phyloP scores from a whole-genome alignment of 202 grass and related monocot genomes.

The Panicum virgatum region DNA sequence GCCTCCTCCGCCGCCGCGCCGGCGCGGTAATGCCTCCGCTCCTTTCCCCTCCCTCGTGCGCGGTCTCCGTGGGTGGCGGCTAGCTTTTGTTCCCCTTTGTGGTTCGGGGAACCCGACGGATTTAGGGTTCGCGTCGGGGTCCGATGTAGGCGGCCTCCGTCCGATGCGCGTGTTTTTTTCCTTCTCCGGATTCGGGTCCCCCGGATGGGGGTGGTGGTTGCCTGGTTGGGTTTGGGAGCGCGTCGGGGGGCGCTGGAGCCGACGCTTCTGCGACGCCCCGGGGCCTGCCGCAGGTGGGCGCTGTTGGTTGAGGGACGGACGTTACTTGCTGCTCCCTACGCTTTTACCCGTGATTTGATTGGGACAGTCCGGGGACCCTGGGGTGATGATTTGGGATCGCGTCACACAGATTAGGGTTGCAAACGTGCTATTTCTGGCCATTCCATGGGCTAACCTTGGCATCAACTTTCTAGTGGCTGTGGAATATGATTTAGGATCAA shows the following conservation, averaged over 20 bases:
- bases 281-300: background rate
- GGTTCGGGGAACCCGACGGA: background rate
- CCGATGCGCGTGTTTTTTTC: background rate
- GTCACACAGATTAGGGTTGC: background rate
- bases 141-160: background rate
- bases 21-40: constrained; percentile 5
- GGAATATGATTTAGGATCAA: background rate
- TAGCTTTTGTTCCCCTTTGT: background rate
- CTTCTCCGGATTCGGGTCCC: background rate
- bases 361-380: background rate
- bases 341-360: background rate
- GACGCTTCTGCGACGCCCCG: background rate
- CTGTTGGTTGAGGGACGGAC: background rate
- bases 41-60: background rate
- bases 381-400: background rate
- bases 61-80: background rate
- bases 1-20: constrained; percentile 50
- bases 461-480: background rate
- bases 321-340: background rate
- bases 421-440: background rate
- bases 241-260: background rate
- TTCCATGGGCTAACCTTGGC: background rate
- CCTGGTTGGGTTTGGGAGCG: background rate
- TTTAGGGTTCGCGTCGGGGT: background rate
- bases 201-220: background rate